Evolutionary conservation across 306 rosid genomes (phyloP).

Genomic region (Lupinus albus): DNA sequence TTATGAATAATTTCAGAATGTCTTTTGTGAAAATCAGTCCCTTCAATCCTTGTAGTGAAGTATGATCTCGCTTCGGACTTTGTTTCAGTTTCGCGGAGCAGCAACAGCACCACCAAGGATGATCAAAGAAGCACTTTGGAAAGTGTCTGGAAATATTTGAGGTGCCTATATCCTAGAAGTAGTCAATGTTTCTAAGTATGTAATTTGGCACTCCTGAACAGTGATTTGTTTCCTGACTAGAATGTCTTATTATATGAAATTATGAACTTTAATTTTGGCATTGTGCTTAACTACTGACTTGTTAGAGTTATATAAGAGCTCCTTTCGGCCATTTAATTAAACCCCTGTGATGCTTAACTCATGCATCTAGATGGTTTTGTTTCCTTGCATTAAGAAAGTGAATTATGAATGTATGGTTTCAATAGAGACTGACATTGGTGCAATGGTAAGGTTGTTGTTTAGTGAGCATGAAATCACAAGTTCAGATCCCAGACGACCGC

Average conservation of each 20-base stretch:
- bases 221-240: neutral
- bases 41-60: constrained; percentile 17
- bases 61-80: constrained; percentile 10
- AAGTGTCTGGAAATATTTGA: constrained; percentile 51
- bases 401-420: constrained; percentile 14
- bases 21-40: neutral
- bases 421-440: no score
- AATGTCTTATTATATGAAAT: neutral
- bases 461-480: no score
- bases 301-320: neutral
- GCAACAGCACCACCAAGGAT: constrained; percentile 62
- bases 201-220: constrained; percentile 27
- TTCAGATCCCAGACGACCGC: no score
- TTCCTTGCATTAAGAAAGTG: constrained; percentile 13
- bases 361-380: constrained; percentile 15
- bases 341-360: neutral
- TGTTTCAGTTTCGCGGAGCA: constrained; percentile 71
- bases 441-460: no score
- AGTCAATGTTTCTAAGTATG: constrained; percentile 9
- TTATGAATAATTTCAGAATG: constrained; percentile 5
- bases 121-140: constrained; percentile 73
- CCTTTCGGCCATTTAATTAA: constrained; percentile 34
- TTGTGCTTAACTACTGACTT: constrained; percentile 30
- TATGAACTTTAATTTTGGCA: constrained; percentile 37
- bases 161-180: constrained; percentile 4